Evolutionary conservation across 2,329 filamentous ascomycete genomes (phyloP).

Genomic region (Cercospora sojina): DNA sequence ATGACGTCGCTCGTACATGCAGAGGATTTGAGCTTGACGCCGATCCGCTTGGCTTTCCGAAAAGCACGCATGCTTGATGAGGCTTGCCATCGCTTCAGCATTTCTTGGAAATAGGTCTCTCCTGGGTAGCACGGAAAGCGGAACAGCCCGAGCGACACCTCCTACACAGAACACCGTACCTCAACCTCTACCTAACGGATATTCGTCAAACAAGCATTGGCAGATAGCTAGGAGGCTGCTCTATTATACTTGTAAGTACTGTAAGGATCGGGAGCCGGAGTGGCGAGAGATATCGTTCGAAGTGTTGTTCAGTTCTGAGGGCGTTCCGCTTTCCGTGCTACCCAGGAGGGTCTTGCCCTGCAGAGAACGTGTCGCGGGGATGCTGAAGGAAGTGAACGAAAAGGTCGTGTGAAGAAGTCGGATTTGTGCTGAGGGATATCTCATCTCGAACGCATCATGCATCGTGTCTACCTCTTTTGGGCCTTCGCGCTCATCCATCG

Average conservation of each 20-base stretch:
- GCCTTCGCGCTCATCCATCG: background rate
- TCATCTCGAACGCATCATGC: background rate
- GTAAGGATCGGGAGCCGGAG: too few species aligned
- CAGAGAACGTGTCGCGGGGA: background rate
- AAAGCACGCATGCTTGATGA: constrained; percentile 8
- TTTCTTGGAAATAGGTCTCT: background rate
- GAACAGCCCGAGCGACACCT: too few species aligned
- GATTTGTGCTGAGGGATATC: background rate
- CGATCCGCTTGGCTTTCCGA: constrained; percentile 8
- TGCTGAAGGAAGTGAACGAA: background rate
- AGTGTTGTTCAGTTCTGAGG: too few species aligned
- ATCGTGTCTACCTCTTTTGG: background rate
- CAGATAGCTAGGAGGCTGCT: too few species aligned
- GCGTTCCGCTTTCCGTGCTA: too few species aligned
- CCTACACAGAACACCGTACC: too few species aligned
- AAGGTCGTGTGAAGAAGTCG: background rate
- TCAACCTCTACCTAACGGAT: too few species aligned
- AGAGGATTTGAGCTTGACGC: constrained; percentile 5
- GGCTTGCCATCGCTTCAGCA: constrained; percentile 1
- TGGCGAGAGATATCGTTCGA: too few species aligned
- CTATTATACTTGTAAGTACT: too few species aligned
- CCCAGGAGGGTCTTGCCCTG: background rate
- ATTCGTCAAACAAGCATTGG: too few species aligned
- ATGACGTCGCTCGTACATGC: constrained; percentile 7
- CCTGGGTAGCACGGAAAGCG: too few species aligned